Base-by-base conservation (phyloP, 1,139 yeast genomes). In the Saccharomyces hybrid region DNA sequence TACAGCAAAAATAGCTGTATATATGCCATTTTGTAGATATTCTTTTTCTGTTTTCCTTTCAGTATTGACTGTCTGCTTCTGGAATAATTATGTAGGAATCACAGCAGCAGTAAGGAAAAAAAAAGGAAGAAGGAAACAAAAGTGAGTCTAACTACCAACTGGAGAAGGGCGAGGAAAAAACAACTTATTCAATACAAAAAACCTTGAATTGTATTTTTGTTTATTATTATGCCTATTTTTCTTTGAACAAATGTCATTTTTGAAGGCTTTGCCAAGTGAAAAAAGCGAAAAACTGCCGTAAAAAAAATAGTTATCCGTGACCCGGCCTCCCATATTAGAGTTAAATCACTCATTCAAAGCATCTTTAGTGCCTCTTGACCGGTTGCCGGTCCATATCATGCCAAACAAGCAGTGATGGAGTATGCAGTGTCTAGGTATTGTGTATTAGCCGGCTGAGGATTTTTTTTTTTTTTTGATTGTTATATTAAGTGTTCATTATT, bases 221-320 rank as follows among this genome's bases (percentile, higher is more conserved):
- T 19, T 38, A 38, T 38, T 24, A 38, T 38, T 48, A 41, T 4
- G 52, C 51, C 32, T 48, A 14, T 21, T 32, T 21, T 32, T 29
- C 12, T 47, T 19, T 26, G 41, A 26, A 49, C 46, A 27, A 24
- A 42, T 32, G n/a, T 41, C 54, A 14, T 51, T 48, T 47, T 48
- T 41, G 16, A 53, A 46, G 29, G 49, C 47, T 4, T 28, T 14
- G 26, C 46, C 29, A 34, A 12, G 47, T 27, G 24, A 29, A 24
- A 24, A 24, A 24, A 24, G 26, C 19, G 42, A 34, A 38, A 38
- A 38, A 38, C 19, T 16, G 26, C 44, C 44, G 26, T 38, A 21
- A 38, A 38, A 34, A 34, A 38, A 38, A 16, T 9, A 38, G 5
- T 2, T 9, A 12, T 6, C n/a, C 12, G 44, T 38, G 11, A 38